Percentiles rank a stretch among this genome's conserved stretches.
Conservation (phyloP, 225 moss, liverwort and hornwort species). For the Sphagnum tenellum region DNA sequence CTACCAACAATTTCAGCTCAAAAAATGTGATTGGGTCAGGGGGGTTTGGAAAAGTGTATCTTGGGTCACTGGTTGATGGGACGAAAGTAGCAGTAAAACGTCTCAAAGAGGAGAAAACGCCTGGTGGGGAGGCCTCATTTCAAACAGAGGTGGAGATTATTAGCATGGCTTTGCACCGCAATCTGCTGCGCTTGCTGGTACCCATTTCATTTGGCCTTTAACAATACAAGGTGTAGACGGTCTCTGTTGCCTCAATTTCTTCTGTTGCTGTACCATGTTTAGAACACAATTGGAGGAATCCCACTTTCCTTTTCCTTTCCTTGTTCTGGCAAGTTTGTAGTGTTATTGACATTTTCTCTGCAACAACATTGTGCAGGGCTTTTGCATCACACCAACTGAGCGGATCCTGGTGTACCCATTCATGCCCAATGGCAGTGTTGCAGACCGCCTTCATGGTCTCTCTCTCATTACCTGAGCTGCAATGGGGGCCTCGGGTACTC, state of each 20-base stretch:
- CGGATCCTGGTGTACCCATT: constrained; percentile 94
- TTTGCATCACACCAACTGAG: constrained; percentile 85
- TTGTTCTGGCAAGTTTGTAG: too few relatives aligned
- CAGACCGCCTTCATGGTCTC: constrained; percentile 68
- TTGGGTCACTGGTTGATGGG: constrained; percentile 82
- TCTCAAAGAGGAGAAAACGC: constrained; percentile 85
- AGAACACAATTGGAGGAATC: too few relatives aligned
- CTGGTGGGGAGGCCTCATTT: constrained; percentile 86
- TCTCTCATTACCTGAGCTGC: neutral
- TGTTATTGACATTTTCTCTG: too few relatives aligned
- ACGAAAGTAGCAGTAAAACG: constrained; percentile 89
- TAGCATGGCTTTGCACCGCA: constrained; percentile 93
- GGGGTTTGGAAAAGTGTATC: constrained; percentile 94
- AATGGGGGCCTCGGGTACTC: too few relatives aligned
- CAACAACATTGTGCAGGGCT: constrained; percentile 40
- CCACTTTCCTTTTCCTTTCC: too few relatives aligned
- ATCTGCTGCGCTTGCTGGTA: constrained; percentile 47
- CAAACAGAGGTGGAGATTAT: constrained; percentile 99
- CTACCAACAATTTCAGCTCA: constrained; percentile 80
- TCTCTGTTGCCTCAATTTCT: too few relatives aligned
- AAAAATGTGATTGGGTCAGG: constrained; percentile 84
- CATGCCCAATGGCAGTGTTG: constrained; percentile 96
- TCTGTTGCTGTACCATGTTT: too few relatives aligned
- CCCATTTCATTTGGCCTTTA: too few relatives aligned
- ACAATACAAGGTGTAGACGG: too few relatives aligned